Conservation (phyloP, 805 yeast species). For the Naumovozyma baii region DNA sequence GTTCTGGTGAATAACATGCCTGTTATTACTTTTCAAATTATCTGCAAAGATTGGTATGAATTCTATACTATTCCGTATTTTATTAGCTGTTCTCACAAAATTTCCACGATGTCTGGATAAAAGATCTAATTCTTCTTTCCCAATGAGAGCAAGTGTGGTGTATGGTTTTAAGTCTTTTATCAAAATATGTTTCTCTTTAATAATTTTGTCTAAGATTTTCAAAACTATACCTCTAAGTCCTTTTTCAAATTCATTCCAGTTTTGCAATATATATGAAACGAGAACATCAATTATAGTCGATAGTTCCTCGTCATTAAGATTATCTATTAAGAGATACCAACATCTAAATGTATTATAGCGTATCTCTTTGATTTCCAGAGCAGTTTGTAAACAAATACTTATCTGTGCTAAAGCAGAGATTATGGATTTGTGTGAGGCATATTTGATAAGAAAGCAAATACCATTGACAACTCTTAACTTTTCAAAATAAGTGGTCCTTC, state of each 20-base stretch:
- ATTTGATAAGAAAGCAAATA: constrained; percentile 51
- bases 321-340: constrained; percentile 52
- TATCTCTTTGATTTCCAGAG: constrained; percentile 53
- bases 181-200: constrained; percentile 14
- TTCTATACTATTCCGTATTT: constrained; percentile 17
- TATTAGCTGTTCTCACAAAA: constrained; percentile 37
- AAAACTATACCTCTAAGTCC: constrained; percentile 44
- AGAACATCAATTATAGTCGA: constrained; percentile 64
- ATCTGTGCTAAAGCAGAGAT: constrained; percentile 74
- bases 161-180: constrained; percentile 21
- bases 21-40: constrained; percentile 23
- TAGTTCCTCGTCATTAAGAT: constrained; percentile 47
- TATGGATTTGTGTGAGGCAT: constrained; percentile 42
- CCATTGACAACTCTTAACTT: constrained; percentile 67
- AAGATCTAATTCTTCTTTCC: constrained; percentile 43
- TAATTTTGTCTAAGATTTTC: constrained; percentile 36
- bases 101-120: constrained; percentile 45
- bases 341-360: constrained; percentile 55
- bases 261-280: constrained; percentile 62
- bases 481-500: constrained; percentile 61
- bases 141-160: constrained; percentile 63
- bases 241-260: constrained; percentile 44
- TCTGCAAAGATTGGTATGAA: constrained; percentile 21
- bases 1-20: constrained; percentile 64
- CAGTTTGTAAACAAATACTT: constrained; percentile 74